phyloP scores from a whole-genome alignment of 768 basidiomycete species.

The Tricholoma furcatifolium region DNA sequence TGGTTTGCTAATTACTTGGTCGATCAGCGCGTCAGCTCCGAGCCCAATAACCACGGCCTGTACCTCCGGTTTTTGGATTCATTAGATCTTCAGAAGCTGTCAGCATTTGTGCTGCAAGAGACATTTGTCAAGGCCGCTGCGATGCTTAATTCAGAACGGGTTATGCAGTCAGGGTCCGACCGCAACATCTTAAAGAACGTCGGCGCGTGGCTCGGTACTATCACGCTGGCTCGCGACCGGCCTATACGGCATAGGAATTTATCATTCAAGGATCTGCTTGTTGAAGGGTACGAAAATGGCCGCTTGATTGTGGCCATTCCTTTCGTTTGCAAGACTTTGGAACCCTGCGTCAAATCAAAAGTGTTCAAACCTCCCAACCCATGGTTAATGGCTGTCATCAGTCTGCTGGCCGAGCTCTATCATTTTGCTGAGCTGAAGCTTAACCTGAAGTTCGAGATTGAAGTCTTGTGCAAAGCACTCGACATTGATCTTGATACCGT shows the following conservation, averaged over 20 bases:
- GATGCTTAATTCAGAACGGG: constrained; percentile 89
- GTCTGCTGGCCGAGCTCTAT: constrained; percentile 92
- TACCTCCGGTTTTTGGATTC: constrained; percentile 94
- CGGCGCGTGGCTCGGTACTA: constrained; percentile 90
- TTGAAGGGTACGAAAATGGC: constrained; percentile 93
- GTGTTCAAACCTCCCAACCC: constrained; percentile 98
- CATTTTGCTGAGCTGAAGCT: constrained; percentile 95
- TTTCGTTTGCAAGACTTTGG: constrained; percentile 96
- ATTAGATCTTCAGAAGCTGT: constrained; percentile 64
- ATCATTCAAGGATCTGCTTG: constrained; percentile 95
- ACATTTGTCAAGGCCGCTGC: constrained; percentile 84
- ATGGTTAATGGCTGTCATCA: constrained; percentile 96
- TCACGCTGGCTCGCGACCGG: constrained; percentile 89
- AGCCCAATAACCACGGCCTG: constrained; percentile 95
- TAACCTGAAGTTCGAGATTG: constrained; percentile 98
- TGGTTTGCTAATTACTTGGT: constrained; percentile 99
- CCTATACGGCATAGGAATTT: constrained; percentile 93
- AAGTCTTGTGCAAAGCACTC: constrained; percentile 90
- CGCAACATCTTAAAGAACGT: constrained; percentile 90
- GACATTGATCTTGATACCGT: constrained; percentile 84
- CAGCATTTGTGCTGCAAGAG: constrained; percentile 87
- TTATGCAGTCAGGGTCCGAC: constrained; percentile 82
- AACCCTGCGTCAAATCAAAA: constrained; percentile 83
- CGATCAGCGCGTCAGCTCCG: constrained; percentile 91
- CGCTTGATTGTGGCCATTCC: constrained; percentile 93